Evolutionary conservation across 768 basidiomycete genomes (phyloP).

Genomic region (Tricholoma matsutake): DNA sequence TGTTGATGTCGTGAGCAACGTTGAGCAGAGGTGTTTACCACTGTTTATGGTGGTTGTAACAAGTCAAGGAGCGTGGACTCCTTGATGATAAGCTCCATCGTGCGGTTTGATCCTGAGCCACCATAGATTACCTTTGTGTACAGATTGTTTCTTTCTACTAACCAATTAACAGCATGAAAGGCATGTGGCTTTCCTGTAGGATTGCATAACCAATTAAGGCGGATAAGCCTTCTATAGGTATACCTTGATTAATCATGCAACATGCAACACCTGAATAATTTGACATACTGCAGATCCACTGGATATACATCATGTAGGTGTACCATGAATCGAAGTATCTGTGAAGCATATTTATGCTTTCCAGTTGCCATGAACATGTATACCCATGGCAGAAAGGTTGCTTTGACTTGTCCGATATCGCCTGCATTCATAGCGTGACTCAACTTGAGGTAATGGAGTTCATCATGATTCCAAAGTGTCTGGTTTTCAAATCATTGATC

Average conservation of each 20-base stretch:
- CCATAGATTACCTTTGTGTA: constrained; percentile 25
- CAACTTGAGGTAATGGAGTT: constrained; percentile 30
- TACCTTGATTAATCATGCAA: not conserved
- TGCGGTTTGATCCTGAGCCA: constrained; percentile 9
- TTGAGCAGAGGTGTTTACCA: too few relatives aligned
- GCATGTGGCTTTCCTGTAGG: constrained; percentile 25
- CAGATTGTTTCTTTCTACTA: constrained; percentile 22
- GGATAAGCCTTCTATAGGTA: constrained; percentile 14
- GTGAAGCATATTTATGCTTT: constrained; percentile 29
- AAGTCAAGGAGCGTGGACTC: too few relatives aligned
- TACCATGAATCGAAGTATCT: constrained; percentile 15
- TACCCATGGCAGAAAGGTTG: constrained; percentile 24
- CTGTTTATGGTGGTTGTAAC: too few relatives aligned
- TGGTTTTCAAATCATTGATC: constrained; percentile 19
- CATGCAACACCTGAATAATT: not conserved
- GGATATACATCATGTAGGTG: constrained; percentile 16
- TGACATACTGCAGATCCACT: constrained; percentile 7
- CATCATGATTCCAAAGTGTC: constrained; percentile 6
- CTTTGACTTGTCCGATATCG: constrained; percentile 32
- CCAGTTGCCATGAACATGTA: constrained; percentile 24
- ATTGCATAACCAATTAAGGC: constrained; percentile 30
- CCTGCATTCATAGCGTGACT: constrained; percentile 23
- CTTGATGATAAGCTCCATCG: constrained; percentile 10
- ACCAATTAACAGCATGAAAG: constrained; percentile 1
- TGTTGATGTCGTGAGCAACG: too few relatives aligned